These are phyloP conservation scores for Scolecobasidium constrictum DNA, from an alignment of 2,329 filamentous ascomycete genomes.

Conservation along the genomic window DNA sequence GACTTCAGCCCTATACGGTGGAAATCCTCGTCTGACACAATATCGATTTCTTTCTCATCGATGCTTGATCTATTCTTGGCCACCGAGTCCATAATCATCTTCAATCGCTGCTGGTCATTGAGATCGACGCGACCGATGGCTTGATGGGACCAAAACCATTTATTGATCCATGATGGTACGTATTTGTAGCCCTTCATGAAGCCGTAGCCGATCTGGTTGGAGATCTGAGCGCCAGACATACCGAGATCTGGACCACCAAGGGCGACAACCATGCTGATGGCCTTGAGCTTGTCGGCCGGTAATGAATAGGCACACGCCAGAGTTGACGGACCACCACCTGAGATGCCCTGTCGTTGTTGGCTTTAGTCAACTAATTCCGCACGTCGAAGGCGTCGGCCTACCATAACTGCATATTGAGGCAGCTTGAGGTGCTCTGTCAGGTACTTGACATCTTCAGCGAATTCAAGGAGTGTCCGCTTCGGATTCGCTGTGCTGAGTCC, in stretches of 20 bases:
- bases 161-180: slow-evolving; percentile 12
- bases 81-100: slow-evolving; percentile 13
- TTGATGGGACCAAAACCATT: slow-evolving; percentile 19
- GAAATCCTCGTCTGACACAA: slow-evolving; percentile 16
- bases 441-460: slow-evolving; percentile 17
- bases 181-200: slow-evolving; percentile 22
- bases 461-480: slow-evolving; percentile 15
- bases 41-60: slow-evolving; percentile 16
- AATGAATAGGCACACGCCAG: slow-evolving; percentile 19
- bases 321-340: slow-evolving; percentile 22
- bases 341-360: slow-evolving; percentile 16
- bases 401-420: slow-evolving; percentile 17
- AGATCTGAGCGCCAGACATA: slow-evolving; percentile 17
- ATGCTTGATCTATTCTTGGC: slow-evolving; percentile 4
- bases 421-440: slow-evolving; percentile 16
- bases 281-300: slow-evolving; percentile 16
- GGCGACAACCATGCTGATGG: slow-evolving; percentile 19
- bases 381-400: slow-evolving; percentile 9
- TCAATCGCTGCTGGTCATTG: slow-evolving; percentile 21
- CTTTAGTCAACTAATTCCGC: background rate
- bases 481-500: slow-evolving; percentile 19
- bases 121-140: slow-evolving; percentile 20
- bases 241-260: slow-evolving; percentile 25
- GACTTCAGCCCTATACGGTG: slow-evolving; percentile 16
- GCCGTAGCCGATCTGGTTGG: slow-evolving; percentile 22